Evolutionary conservation across 2,329 filamentous ascomycete species (phyloP), one percentile per base, ranked within the genome.

Genomic region (Penicillium frequentans): DNA sequence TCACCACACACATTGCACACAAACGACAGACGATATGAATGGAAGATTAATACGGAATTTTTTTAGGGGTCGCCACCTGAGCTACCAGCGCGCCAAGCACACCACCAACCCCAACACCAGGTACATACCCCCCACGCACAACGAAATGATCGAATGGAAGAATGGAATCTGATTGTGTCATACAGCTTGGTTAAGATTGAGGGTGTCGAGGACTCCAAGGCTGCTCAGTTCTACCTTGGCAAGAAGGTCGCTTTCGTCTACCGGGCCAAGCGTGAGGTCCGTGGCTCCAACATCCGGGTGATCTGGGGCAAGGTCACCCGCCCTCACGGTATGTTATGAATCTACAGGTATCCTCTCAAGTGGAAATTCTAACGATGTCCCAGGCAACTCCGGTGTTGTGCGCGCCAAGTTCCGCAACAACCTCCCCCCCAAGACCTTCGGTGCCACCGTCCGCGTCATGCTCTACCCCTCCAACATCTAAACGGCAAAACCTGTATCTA

Each of bases 211-310:
- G 86, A 90, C 85, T 87, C 90, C 75, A 84, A 90, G 74, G 91
- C 89, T 77, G 93, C 95, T 81, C 90, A 88, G 83, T 97, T 97
- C 90, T 99, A 99, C 85, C 85, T 91, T 69, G 95, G 95, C 83
- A 99, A 99, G 90, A 93, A 93, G 84, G 88, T 98, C 79, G 95
- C 95, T 79, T 99, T 92, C 82, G 92, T 99, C 82, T 99, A 98
- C 87, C 91, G 93, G 77, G 93, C 89, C 73, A 88, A 91, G 82
- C 93, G 88, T 83, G 91, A 96, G 85, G 86, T 96, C 77, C 90
- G 93, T 75, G 95, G 95, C 79, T 93, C 92, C 80, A 98, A 98
- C 89, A 96, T 98, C 83, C 88, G 93, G 77, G 90, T 98, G 73
- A 97, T 98, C 85, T 98, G 93, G 92, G 93, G 93, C 85, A 97